These are phyloP conservation scores for Zea mays DNA, from an alignment of 176 grass and related monocot species.

Conservation along the genomic window DNA sequence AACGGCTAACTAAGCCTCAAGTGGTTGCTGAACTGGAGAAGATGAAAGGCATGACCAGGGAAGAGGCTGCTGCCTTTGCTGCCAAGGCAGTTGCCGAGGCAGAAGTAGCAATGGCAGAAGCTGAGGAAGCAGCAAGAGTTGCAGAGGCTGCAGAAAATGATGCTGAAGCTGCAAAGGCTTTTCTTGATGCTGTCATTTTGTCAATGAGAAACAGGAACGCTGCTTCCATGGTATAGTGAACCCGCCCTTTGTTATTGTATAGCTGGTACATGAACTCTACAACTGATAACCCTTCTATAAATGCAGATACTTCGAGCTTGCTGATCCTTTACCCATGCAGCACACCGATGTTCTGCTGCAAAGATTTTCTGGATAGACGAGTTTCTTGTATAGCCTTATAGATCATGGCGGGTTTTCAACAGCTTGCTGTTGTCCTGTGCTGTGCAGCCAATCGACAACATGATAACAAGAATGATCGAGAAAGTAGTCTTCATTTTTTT, in stretches of 20 bases:
- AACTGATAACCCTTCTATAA: slow-evolving; percentile 18
- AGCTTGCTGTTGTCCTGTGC: slow-evolving; percentile 43
- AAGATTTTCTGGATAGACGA: slow-evolving; percentile 47
- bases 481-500: slow-evolving; percentile 25
- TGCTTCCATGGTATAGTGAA: slow-evolving; percentile 46
- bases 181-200: slow-evolving; percentile 62
- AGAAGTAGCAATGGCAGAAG: slow-evolving; percentile 68
- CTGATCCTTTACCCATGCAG: slow-evolving; percentile 31
- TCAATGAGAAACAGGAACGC: slow-evolving; percentile 65
- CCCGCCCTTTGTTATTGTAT: slow-evolving; percentile 20
- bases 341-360: slow-evolving; percentile 35
- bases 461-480: slow-evolving; percentile 36
- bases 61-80: slow-evolving; percentile 78
- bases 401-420: slow-evolving; percentile 38
- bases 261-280: slow-evolving; percentile 1
- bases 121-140: slow-evolving; percentile 73
- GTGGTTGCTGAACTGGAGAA: slow-evolving; percentile 58
- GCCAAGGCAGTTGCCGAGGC: slow-evolving; percentile 88
- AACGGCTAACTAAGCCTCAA: slow-evolving; percentile 50
- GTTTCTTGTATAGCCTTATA: slow-evolving; percentile 62
- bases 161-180: slow-evolving; percentile 64
- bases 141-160: slow-evolving; percentile 76
- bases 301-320: slow-evolving; percentile 65
- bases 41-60: slow-evolving; percentile 57
- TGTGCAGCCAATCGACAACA: slow-evolving; percentile 35